Base-by-base conservation (phyloP, 73 alveolate species). In the Paramecium sexaurelia region DNA sequence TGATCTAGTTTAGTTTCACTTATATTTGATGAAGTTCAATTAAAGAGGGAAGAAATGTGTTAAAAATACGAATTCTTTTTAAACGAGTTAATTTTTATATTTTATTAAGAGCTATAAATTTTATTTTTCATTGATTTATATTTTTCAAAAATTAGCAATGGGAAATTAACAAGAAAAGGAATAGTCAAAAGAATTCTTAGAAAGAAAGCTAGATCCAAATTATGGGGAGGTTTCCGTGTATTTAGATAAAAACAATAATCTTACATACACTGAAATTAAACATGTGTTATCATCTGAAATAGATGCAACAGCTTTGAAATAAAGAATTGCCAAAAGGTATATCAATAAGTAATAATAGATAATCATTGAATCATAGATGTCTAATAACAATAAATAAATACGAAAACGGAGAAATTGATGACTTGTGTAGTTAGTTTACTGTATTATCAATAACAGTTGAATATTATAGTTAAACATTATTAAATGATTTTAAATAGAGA, bases 121-220 rank as follows among this genome's bases (percentile, higher is more conserved):
- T n/a, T n/a, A n/a, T n/a, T n/a, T n/a, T n/a, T n/a, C n/a, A n/a
- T n/a, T n/a, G n/a, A n/a, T n/a, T n/a, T n/a, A n/a, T n/a, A n/a
- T n/a, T n/a, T n/a, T n/a, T n/a, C n/a, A n/a, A n/a, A n/a, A n/a
- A 35, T 35, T 35, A 35, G 6, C 6, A n/a, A 51, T 51, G 67
- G 67, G 67, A 0, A 51, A 51, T 20, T 20, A 51, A 17, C 29
- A 51, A 51, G 67, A 51, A 7, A 51, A 51, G 67, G 29, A 51
- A 17, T 15, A 51, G 27, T 51, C 67, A 15, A 51, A 22, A n/a
- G 41, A 61, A 71, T 71, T 71, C 43, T 71, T 71, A 36, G 86
- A 71, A 37, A 71, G 86, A 15, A 71, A 71, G 19, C 43, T 71
- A 3, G 86, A 71, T 71, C 86, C 55, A 6, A 71, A 71, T 71